These are phyloP conservation scores for Sugiyamaella boreocaroliniensis DNA, from an alignment of 805 yeast genomes.

Conservation along the genomic window DNA sequence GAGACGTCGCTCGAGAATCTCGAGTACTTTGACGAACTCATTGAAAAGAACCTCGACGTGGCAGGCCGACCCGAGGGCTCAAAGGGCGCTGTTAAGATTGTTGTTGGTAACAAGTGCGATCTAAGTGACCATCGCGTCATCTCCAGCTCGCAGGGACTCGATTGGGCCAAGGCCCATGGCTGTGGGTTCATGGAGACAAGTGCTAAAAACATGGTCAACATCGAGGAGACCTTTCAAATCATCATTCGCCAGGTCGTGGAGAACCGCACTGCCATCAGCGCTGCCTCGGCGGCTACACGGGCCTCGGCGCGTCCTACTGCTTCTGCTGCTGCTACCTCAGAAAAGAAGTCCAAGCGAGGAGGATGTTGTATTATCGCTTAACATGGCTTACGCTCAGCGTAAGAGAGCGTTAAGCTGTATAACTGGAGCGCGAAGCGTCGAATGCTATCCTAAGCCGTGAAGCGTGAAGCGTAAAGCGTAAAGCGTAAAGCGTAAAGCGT, in stretches of 20 bases:
- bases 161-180: slow-evolving; percentile 53
- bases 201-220: slow-evolving; percentile 80
- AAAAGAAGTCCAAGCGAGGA: neutral
- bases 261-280: slow-evolving; percentile 5
- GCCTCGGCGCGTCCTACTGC: neutral
- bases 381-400: too few species aligned
- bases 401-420: too few species aligned
- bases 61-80: slow-evolving; percentile 37
- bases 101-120: slow-evolving; percentile 67
- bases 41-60: slow-evolving; percentile 62
- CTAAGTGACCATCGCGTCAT: slow-evolving; percentile 52
- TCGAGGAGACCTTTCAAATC: slow-evolving; percentile 67
- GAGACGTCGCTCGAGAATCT: slow-evolving; percentile 26
- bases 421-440: too few species aligned
- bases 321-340: neutral
- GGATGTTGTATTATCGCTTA: neutral
- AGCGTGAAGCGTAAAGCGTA: too few species aligned
- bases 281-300: neutral
- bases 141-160: slow-evolving; percentile 43
- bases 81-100: slow-evolving; percentile 55
- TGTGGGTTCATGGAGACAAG: slow-evolving; percentile 81
- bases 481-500: too few species aligned
- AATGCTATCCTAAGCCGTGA: too few species aligned
- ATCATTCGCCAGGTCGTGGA: slow-evolving; percentile 48
- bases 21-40: slow-evolving; percentile 29